Base-by-base conservation (phyloP, 495 filamentous ascomycete genomes). In the Xylaria cubensis region DNA sequence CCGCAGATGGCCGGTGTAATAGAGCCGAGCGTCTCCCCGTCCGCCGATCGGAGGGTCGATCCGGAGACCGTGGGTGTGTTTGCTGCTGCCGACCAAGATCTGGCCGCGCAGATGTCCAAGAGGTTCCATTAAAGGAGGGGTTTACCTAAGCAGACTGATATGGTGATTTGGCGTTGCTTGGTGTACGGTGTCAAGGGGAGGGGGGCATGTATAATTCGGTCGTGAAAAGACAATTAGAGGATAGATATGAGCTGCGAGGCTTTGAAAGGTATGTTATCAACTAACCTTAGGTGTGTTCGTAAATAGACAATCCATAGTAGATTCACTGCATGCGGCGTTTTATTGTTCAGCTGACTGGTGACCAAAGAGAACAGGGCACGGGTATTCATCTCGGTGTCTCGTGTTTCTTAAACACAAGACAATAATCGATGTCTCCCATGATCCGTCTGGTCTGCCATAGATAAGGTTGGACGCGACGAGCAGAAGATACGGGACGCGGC, bases 1-100 rank as follows among this genome's bases (percentile, higher is more conserved):
- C 73, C 75, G 61, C 74, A 75, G 42, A 85, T 85, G 81, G 78
- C 78, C 21, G 77, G 74, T 21, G 80, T 82, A 66, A 82, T 86
- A 39, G 84, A 85, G 63, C 83, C 80, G 39, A 29, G 64, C 42
- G 64, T n/a, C 42, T 55, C 51, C 19, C 3, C 51, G 10, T 46
- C 50, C 6, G 9, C 32, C 3, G n/a, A 64, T n/a, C 46, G 48
- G 29, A 42, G 50, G 10, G 19, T n/a, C 10, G 64, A 67, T 19
- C 8, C 34, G n/a, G 65, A 67, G 10, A 67, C 36, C 0, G 65
- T 36, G 6, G 29, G 50, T 4, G 36, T 44, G 4, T 44, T 67
- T 17, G 36, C 48, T 56, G 48, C 65, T 4, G 46, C 36, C 34
- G 61, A 39, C 7, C 7, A 6, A 53, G 29, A 67, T 0, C 1